These are phyloP conservation scores for Truncatella angustata DNA, from an alignment of 2,329 filamentous ascomycete genomes.

Conservation along the genomic window DNA sequence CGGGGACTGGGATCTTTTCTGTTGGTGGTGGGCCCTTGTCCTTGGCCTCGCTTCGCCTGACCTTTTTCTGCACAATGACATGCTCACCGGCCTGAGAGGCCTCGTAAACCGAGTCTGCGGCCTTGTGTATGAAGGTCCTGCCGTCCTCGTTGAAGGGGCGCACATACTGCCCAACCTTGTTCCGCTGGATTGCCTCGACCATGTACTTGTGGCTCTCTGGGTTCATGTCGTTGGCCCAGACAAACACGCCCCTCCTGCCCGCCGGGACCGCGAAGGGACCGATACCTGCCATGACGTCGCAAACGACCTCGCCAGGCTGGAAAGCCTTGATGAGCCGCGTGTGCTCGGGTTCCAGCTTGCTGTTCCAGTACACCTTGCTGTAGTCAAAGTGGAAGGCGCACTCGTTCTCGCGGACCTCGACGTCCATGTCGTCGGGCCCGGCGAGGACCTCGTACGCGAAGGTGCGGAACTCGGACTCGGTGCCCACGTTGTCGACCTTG, in stretches of 20 bases:
- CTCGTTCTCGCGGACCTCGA: conserved; percentile 76
- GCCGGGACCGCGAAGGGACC: conserved; percentile 93
- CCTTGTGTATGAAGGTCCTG: conserved; percentile 71
- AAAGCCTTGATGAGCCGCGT: conserved; percentile 75
- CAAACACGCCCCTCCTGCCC: conserved; percentile 85
- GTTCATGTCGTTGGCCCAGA: conserved; percentile 97
- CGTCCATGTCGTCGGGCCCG: conserved; percentile 76
- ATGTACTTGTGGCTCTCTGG: conserved; percentile 80
- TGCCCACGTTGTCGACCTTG: conserved; percentile 86
- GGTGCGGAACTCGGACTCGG: conserved; percentile 82
- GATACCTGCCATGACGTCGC: conserved; percentile 96
- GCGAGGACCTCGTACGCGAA: conserved; percentile 89
- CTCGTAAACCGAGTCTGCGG: conserved; percentile 59
- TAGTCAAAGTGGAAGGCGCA: conserved; percentile 95
- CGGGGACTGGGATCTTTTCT: conserved; percentile 55
- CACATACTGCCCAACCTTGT: conserved; percentile 77
- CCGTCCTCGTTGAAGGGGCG: conserved; percentile 81
- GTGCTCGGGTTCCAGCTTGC: conserved; percentile 85
- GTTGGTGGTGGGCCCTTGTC: conserved; percentile 31
- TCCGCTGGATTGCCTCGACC: conserved; percentile 65
- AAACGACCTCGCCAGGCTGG: conserved; percentile 81
- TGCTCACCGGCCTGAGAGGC: conserved; percentile 51
- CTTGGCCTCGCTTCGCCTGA: conserved; percentile 28
- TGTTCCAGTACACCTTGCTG: conserved; percentile 97
- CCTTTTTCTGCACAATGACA: conserved; percentile 51